phyloP scores from a whole-genome alignment of 345 rosid species.

The Hibiscus trionum region DNA sequence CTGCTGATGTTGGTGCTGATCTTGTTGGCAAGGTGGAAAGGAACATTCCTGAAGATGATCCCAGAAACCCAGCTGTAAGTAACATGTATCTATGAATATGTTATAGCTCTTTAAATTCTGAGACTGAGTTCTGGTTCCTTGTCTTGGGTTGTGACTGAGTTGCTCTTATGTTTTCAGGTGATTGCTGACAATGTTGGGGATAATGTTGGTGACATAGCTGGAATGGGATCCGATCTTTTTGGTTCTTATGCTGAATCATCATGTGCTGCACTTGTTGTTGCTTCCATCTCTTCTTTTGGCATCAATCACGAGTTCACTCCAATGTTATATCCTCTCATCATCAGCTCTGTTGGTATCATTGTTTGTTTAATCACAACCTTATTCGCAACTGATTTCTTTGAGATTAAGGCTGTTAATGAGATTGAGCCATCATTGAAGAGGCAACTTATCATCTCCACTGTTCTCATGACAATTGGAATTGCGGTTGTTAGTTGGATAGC shows the following conservation, averaged over 20 bases:
- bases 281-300: conserved; percentile 71
- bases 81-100: not conserved
- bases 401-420: conserved; percentile 44
- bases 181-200: conserved; percentile 84
- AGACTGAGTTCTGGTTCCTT: not conserved
- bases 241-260: conserved; percentile 28
- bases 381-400: conserved; percentile 34
- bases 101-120: not conserved
- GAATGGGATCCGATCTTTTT: conserved; percentile 77
- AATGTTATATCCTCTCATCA: conserved; percentile 58
- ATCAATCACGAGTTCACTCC: conserved; percentile 55
- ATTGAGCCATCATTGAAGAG: conserved; percentile 63
- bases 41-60: too few relatives aligned
- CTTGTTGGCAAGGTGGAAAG: too few relatives aligned
- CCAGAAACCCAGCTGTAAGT: too few relatives aligned
- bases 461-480: conserved; percentile 57
- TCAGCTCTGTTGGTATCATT: conserved; percentile 63
- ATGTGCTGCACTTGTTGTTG: conserved; percentile 68
- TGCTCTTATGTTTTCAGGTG: conserved; percentile 37
- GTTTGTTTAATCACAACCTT: conserved; percentile 65
- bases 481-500: conserved; percentile 44
- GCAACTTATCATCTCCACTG: conserved; percentile 64
- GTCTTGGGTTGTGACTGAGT: conserved; percentile 1
- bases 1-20: too few relatives aligned
- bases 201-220: conserved; percentile 78